A percentile compares a stretch with the other conserved stretches of the same genome.
Conservation (phyloP, 345 rosid species). For the Crucihimalaya himalaica region DNA sequence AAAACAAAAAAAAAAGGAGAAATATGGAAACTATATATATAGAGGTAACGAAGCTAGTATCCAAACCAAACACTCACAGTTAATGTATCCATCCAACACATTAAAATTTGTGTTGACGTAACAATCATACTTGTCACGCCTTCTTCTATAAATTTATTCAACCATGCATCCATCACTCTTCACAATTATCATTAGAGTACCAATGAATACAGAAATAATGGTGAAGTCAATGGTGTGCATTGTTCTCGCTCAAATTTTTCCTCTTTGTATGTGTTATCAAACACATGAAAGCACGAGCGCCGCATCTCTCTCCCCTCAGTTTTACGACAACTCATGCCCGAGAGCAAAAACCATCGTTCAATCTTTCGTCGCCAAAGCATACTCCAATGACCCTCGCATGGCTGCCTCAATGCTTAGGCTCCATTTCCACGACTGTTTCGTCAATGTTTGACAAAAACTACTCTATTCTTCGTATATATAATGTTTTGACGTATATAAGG, state of each 20-base stretch:
- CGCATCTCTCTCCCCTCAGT: conserved; percentile 52
- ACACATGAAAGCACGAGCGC: conserved; percentile 16
- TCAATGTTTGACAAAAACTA: conserved; percentile 46
- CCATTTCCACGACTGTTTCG: conserved; percentile 81
- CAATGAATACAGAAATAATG: conserved; percentile 40
- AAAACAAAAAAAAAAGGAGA: not conserved
- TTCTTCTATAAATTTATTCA: conserved; percentile 21
- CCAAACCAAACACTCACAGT: not conserved
- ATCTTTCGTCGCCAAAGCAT: conserved; percentile 53
- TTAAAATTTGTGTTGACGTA: conserved; percentile 11
- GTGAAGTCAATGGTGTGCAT: conserved; percentile 30
- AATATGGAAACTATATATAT: not conserved
- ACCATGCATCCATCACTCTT: not conserved
- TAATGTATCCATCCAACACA: conserved; percentile 11
- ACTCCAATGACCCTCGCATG: conserved; percentile 59
- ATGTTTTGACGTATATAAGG: not conserved
- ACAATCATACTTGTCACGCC: not conserved
- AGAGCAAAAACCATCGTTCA: conserved; percentile 52
- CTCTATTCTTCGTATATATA: not conserved
- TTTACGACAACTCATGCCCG: conserved; percentile 68
- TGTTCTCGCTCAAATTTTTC: conserved; percentile 39
- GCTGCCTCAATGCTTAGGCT: conserved; percentile 75
- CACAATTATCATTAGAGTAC: not conserved
- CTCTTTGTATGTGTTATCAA: conserved; percentile 39
- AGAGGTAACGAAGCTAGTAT: not conserved